phyloP scores from a whole-genome alignment of 2,329 filamentous ascomycete genomes.

The Cordyceps sp. region DNA sequence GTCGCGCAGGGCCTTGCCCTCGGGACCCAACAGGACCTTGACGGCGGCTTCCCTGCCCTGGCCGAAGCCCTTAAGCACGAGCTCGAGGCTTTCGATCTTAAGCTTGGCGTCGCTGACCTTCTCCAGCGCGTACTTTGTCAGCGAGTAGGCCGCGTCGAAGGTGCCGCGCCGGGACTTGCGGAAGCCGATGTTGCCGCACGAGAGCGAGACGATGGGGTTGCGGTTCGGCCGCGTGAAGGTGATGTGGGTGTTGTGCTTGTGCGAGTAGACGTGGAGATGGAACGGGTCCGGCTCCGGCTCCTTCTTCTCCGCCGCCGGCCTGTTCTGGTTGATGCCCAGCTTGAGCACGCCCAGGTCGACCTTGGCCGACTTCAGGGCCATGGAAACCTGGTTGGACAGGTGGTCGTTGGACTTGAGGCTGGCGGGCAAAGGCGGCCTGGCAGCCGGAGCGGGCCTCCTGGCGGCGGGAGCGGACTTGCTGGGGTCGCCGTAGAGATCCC shows the following conservation, averaged over 20 bases:
- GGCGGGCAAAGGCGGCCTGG: no score
- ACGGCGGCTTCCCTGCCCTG: slow-evolving; percentile 72
- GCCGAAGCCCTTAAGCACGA: slow-evolving; percentile 75
- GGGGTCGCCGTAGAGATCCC: no score
- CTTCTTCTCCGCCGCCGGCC: slow-evolving; percentile 9
- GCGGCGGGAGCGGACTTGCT: no score
- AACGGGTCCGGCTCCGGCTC: slow-evolving; percentile 40
- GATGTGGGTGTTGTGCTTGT: slow-evolving; percentile 91
- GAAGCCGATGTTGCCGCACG: slow-evolving; percentile 84
- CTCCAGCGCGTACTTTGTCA: slow-evolving; percentile 69
- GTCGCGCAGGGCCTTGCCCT: slow-evolving; percentile 59
- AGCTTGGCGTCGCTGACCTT: slow-evolving; percentile 68
- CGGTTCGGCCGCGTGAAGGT: slow-evolving; percentile 73
- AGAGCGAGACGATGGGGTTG: slow-evolving; percentile 63
- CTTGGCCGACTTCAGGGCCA: no score
- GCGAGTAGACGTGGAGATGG: slow-evolving; percentile 73
- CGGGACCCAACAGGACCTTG: slow-evolving; percentile 75
- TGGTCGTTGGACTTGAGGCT: no score
- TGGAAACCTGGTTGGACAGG: no score
- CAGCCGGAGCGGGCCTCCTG: no score
- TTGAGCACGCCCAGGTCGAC: slow-evolving; percentile 15
- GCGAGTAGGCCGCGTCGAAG: slow-evolving; percentile 86
- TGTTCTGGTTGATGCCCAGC: slow-evolving; percentile 16
- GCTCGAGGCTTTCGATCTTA: slow-evolving; percentile 61
- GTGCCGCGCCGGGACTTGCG: slow-evolving; percentile 60